A percentile compares a stretch with the other conserved stretches of the same genome.
Conservation (phyloP, 2,329 filamentous ascomycete genomes). For the Fusarium sp. region DNA sequence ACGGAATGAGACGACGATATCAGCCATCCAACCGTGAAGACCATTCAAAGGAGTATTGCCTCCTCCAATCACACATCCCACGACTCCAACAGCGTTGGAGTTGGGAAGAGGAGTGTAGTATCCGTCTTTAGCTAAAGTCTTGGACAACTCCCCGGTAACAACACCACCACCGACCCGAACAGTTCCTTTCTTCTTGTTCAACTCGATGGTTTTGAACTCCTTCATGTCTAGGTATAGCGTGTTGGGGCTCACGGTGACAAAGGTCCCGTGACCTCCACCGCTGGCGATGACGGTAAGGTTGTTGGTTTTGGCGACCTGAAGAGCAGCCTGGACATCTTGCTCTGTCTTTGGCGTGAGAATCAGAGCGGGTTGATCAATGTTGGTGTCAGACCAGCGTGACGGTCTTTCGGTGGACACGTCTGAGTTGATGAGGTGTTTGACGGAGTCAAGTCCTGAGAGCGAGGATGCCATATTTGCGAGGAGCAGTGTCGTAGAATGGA, state of each 20-base stretch:
- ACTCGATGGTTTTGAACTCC: slow-evolving; percentile 42
- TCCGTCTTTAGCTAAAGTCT: slow-evolving; percentile 34
- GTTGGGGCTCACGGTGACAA: slow-evolving; percentile 42
- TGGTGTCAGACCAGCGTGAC: slow-evolving; percentile 46
- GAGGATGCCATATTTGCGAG: slow-evolving; percentile 17
- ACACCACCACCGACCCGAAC: slow-evolving; percentile 47
- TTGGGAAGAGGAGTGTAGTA: slow-evolving; percentile 47
- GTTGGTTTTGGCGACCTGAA: slow-evolving; percentile 43
- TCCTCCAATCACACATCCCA: slow-evolving; percentile 43
- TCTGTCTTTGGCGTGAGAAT: slow-evolving; percentile 43
- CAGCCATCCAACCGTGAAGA: slow-evolving; percentile 47
- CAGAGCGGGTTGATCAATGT: slow-evolving; percentile 40
- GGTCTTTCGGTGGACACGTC: background rate
- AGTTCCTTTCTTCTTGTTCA: slow-evolving; percentile 39
- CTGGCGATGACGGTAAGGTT: slow-evolving; percentile 42
- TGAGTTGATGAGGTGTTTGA: background rate
- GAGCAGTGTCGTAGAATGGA: background rate
- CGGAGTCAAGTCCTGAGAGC: background rate
- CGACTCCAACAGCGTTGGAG: slow-evolving; percentile 42
- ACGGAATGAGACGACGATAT: slow-evolving; percentile 43
- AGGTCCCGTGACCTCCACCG: slow-evolving; percentile 45
- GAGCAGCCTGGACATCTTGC: slow-evolving; percentile 41
- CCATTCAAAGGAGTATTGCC: slow-evolving; percentile 43
- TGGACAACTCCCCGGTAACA: slow-evolving; percentile 41
- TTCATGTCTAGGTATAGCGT: slow-evolving; percentile 49